Evolutionary conservation across 129 eudicot genomes (phyloP).

Genomic region (Gnaphalium uliginosum): DNA sequence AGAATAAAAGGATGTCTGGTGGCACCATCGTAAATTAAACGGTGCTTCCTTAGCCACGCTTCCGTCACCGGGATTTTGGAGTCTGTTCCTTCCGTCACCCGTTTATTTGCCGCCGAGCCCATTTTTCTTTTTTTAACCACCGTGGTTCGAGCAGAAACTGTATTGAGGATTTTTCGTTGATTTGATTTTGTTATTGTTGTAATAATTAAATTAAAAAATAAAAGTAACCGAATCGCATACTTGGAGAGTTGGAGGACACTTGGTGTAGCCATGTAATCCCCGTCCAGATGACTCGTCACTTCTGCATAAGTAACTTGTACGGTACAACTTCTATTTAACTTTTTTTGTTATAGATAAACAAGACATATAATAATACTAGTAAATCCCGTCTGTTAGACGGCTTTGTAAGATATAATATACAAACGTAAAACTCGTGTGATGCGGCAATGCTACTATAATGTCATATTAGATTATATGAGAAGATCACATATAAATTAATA

Average conservation of each 20-base stretch:
- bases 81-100: constrained; percentile 25
- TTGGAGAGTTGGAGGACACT: constrained; percentile 5
- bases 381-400: too few species aligned
- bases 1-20: constrained; percentile 76
- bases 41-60: constrained; percentile 69
- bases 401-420: too few species aligned
- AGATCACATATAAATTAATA: too few species aligned
- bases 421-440: too few species aligned
- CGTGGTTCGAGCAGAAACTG: neutral
- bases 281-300: constrained; percentile 16
- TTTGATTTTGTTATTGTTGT: too few species aligned
- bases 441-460: too few species aligned
- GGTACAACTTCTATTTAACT: neutral
- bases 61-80: constrained; percentile 38
- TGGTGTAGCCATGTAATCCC: constrained; percentile 23
- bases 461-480: too few species aligned
- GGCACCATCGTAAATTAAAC: constrained; percentile 48
- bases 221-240: neutral
- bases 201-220: too few species aligned
- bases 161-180: neutral
- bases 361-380: too few species aligned
- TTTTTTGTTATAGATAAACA: too few species aligned
- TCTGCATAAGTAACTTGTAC: neutral
- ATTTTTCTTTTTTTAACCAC: neutral
- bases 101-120: neutral